Conservation (phyloP, 1,284 basidiomycete genomes). For the Fomitopsis schrenkii region DNA sequence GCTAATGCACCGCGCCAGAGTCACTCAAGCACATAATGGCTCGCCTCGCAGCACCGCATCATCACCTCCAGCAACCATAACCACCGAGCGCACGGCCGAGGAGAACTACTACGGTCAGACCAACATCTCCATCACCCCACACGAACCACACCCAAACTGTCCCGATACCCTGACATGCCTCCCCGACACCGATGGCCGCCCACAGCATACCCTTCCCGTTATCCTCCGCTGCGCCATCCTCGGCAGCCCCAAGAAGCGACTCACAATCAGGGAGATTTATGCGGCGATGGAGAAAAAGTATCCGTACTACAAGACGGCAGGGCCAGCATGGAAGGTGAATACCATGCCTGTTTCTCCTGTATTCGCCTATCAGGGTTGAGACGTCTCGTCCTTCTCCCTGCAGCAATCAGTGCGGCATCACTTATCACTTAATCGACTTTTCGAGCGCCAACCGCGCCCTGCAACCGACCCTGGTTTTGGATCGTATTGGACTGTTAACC, state of each 20-base stretch:
- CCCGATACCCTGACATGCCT: constrained; percentile 72
- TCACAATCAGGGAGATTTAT: constrained; percentile 79
- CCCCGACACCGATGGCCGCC: constrained; percentile 69
- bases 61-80: constrained; percentile 15
- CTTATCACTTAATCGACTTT: constrained; percentile 72
- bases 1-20: constrained; percentile 13
- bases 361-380: constrained; percentile 7
- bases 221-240: constrained; percentile 78
- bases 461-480: constrained; percentile 80
- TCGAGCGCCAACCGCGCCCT: constrained; percentile 73
- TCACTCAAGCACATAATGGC: constrained; percentile 6
- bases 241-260: constrained; percentile 65
- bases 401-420: constrained; percentile 84
- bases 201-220: constrained; percentile 76
- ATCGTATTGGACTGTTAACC: constrained; percentile 81
- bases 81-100: constrained; percentile 8
- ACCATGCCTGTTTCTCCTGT: constrained; percentile 11
- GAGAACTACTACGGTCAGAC: constrained; percentile 21
- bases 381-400: constrained; percentile 10
- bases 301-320: constrained; percentile 71
- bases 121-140: constrained; percentile 22
- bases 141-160: constrained; percentile 60
- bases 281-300: constrained; percentile 81
- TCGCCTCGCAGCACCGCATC: constrained; percentile 17
- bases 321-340: constrained; percentile 75